Percentiles rank a stretch among this genome's conserved stretches.
These are phyloP conservation scores for Pseudonectria foliicola DNA, from an alignment of 2,329 filamentous ascomycete genomes.

Conservation along the genomic window DNA sequence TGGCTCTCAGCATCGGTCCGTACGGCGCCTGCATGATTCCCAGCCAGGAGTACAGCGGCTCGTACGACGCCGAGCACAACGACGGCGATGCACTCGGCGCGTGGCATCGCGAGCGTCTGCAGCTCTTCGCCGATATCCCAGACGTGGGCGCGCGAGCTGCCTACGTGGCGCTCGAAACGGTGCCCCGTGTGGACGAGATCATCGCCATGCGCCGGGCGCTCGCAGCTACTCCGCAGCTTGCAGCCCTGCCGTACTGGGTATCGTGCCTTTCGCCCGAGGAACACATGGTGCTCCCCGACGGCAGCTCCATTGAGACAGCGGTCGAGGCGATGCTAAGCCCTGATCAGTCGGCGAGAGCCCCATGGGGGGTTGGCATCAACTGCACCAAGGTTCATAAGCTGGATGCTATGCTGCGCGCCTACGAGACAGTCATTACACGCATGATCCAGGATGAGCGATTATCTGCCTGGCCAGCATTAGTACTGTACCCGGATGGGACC, in stretches of 20 bases:
- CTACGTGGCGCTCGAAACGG: constrained; percentile 58
- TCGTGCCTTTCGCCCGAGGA: constrained; percentile 55
- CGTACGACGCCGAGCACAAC: constrained; percentile 46
- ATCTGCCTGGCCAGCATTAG: constrained; percentile 42
- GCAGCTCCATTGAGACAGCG: constrained; percentile 32
- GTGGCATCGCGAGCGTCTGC: constrained; percentile 53
- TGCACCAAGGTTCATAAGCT: constrained; percentile 62
- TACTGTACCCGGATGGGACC: constrained; percentile 64
- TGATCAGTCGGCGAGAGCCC: constrained; percentile 22
- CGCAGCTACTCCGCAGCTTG: constrained; percentile 20
- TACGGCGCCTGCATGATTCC: constrained; percentile 63
- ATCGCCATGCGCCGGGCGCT: constrained; percentile 44
- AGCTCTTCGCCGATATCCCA: constrained; percentile 38
- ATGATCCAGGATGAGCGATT: constrained; percentile 30
- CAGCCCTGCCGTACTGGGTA: constrained; percentile 49
- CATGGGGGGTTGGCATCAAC: constrained; percentile 61
- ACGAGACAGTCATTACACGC: constrained; percentile 40
- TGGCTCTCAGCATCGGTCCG: constrained; percentile 57
- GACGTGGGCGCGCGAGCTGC: constrained; percentile 35
- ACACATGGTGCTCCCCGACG: constrained; percentile 48
- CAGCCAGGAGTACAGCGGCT: constrained; percentile 57
- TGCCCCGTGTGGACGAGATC: constrained; percentile 57
- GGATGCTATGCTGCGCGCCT: constrained; percentile 44
- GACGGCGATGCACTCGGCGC: constrained; percentile 35
- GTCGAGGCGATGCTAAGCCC: constrained; percentile 32